Conservation (phyloP, 2,329 filamentous ascomycete species). For the Dothidotthia symphoricarpi region DNA sequence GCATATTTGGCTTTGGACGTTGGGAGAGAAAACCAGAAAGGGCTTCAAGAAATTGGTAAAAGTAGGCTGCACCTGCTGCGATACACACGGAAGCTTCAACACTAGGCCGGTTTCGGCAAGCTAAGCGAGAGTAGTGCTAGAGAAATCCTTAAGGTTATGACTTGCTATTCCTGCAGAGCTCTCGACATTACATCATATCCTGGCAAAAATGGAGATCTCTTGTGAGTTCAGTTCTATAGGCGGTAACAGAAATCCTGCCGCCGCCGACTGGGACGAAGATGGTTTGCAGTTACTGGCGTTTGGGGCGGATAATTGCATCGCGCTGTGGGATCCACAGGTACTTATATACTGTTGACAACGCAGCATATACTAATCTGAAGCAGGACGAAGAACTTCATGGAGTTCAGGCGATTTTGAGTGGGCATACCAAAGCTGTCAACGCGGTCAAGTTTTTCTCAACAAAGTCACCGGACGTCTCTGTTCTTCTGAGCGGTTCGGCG, state of each 20-base stretch:
- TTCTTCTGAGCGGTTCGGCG: slow-evolving; percentile 76
- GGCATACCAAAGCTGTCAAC: slow-evolving; percentile 78
- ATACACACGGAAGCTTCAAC: neutral
- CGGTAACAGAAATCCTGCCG: slow-evolving; percentile 84
- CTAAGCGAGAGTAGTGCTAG: slow-evolving; percentile 35
- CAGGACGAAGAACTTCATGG: slow-evolving; percentile 54
- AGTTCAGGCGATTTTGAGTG: slow-evolving; percentile 65
- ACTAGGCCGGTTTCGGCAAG: slow-evolving; percentile 13
- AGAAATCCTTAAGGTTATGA: slow-evolving; percentile 30
- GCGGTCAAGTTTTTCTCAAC: slow-evolving; percentile 73
- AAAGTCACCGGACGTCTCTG: slow-evolving; percentile 48
- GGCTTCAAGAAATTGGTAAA: neutral
- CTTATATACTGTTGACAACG: slow-evolving; percentile 33
- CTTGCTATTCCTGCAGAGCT: slow-evolving; percentile 15
- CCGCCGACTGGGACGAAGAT: slow-evolving; percentile 79
- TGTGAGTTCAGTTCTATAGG: slow-evolving; percentile 68
- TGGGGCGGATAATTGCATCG: slow-evolving; percentile 84
- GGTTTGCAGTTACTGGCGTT: slow-evolving; percentile 72
- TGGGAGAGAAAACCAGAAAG: neutral
- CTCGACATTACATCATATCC: slow-evolving; percentile 11
- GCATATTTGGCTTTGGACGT: slow-evolving; percentile 19
- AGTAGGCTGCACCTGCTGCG: slow-evolving; percentile 8
- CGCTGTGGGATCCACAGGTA: slow-evolving; percentile 80
- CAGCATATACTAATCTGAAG: slow-evolving; percentile 11
- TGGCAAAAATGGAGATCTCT: slow-evolving; percentile 28